Percentiles rank a stretch among this genome's conserved stretches.
Conservation (phyloP, 2,329 filamentous ascomycete species). For the Aplosporella prunicola region DNA sequence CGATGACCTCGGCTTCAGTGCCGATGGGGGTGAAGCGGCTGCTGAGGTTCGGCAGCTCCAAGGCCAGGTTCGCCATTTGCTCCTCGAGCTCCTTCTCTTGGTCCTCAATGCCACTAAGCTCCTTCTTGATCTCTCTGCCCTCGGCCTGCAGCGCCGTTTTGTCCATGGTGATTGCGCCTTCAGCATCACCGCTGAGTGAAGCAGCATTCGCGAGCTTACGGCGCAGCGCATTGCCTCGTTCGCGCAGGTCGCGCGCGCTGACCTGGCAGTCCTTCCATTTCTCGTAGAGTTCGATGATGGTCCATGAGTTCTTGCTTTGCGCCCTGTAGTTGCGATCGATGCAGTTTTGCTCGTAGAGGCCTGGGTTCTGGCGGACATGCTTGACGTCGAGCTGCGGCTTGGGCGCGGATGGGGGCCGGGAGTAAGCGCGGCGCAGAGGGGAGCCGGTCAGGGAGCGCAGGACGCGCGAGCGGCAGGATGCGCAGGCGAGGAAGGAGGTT, state of each 20-base stretch:
- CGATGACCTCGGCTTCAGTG: constrained; percentile 53
- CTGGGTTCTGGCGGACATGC: constrained; percentile 77
- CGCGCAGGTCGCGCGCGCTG: constrained; percentile 51
- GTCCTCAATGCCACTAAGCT: constrained; percentile 51
- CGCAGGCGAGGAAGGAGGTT: constrained; percentile 15
- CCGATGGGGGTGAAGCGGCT: constrained; percentile 65
- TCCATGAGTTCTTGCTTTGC: constrained; percentile 42
- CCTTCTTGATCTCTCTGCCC: constrained; percentile 54
- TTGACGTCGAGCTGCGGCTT: constrained; percentile 75
- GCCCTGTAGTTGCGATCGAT: constrained; percentile 70
- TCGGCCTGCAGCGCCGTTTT: constrained; percentile 51
- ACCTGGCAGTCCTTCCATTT: constrained; percentile 43
- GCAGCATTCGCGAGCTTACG: constrained; percentile 39
- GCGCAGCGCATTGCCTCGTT: constrained; percentile 57
- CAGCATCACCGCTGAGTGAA: constrained; percentile 18
- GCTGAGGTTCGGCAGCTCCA: constrained; percentile 79
- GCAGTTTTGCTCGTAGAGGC: constrained; percentile 75
- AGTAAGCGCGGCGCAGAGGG: constrained; percentile 30
- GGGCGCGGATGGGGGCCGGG: constrained; percentile 61
- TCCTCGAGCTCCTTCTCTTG: constrained; percentile 49
- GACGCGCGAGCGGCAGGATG: constrained; percentile 11
- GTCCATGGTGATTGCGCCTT: constrained; percentile 24
- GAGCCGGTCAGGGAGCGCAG: constrained; percentile 4
- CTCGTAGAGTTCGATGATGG: constrained; percentile 43
- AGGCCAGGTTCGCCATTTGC: constrained; percentile 66